Base-by-base conservation (phyloP, 192 early-diverging fungal species). In the Powellomyces hirtus region DNA sequence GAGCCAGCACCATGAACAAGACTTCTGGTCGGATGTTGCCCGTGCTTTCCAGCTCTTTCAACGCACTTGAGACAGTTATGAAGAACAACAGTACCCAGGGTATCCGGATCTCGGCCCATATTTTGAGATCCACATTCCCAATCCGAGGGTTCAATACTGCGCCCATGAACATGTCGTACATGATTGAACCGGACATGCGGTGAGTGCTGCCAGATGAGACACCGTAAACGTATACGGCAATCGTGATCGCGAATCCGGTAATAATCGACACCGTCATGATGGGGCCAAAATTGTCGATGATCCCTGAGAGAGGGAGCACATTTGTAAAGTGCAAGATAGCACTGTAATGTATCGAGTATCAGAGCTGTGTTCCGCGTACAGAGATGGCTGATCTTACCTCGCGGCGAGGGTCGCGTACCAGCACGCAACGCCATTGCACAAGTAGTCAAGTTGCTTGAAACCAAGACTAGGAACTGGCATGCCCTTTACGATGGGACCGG, bases 141-240 rank as follows among this genome's bases (percentile, higher is more conserved):
- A 67, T 44, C 6, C 94, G 88, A 59, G 95, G 95, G 75, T 97
- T 97, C 62, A 97, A 79, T 65, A 93, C 93, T 57, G 93, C 85
- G 20, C 95, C 95, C 46, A 97, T 94, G 74, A 92, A 94, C 52
- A 92, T 92, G 61, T 95, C 93, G 74, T 97, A 95, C 40, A 82
- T 58, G 30, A 82, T 46, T 63, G 79, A 57, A 13, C 82, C 82
- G 38, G 84, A 84, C 82, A 86, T 81, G 65, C 82, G 77, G 53
- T 84, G 80, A 20, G 72, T 62, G 5, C 73, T 74, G 46, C 75
- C 74, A 42, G 64, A 66, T 10, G 72, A 37, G 7, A 71, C 53
- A 40, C 74, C 63, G 34, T 50, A 46, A 22, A 68, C 4, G 35
- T 84, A 80, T 2, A 75, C 62, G 8, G 62, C 27, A 14, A 76